phyloP scores from a whole-genome alignment of 2,329 filamentous ascomycete species.

The Neonectria ditissima region DNA sequence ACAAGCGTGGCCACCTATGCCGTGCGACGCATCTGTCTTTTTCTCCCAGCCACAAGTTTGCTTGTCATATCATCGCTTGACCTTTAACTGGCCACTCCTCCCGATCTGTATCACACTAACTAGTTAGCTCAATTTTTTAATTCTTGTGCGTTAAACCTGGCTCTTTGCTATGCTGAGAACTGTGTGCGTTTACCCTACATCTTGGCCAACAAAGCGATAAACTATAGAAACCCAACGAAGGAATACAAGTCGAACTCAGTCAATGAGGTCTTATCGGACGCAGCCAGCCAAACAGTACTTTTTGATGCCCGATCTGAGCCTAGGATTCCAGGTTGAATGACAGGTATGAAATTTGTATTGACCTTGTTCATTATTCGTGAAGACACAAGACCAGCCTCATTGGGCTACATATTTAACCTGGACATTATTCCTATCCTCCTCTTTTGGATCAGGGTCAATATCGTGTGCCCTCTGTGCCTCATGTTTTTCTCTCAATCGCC shows the following conservation, averaged over 20 bases:
- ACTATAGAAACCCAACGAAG: not conserved
- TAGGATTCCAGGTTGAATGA: not conserved
- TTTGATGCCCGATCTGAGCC: not conserved
- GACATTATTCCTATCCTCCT: not conserved
- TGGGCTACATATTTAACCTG: not conserved
- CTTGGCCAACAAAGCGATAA: not conserved
- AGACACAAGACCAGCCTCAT: no score
- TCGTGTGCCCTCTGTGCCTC: not conserved
- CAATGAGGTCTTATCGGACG: not conserved
- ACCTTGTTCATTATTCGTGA: not conserved
- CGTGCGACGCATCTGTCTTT: not conserved
- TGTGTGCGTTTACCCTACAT: not conserved
- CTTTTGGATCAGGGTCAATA: not conserved
- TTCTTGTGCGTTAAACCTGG: no score
- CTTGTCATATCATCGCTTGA: not conserved
- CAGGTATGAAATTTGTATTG: not conserved
- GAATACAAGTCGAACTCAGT: not conserved
- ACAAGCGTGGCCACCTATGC: conserved; percentile 2
- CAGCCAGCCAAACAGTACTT: not conserved
- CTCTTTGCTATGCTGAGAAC: not conserved
- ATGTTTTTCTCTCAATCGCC: not conserved
- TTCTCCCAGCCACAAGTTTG: not conserved
- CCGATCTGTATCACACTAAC: no score
- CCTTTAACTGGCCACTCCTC: not conserved
- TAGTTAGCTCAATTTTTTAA: not conserved